Base-by-base conservation (phyloP, 192 early-diverging fungal genomes). In the Cladochytrium replicatum region DNA sequence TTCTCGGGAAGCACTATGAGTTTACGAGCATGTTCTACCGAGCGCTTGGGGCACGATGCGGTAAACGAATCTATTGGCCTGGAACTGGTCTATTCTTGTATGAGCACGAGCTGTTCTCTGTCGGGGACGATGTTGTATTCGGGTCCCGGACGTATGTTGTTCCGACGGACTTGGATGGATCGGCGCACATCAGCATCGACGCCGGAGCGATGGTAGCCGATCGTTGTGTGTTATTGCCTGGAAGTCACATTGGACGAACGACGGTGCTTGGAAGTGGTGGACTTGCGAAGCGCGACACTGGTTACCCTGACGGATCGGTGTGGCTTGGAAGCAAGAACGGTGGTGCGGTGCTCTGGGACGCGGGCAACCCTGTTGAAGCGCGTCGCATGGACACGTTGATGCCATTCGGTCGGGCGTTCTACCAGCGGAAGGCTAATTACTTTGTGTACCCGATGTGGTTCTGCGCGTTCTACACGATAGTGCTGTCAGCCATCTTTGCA, bases 321-420 rank as follows among this genome's bases (percentile, higher is more conserved):
- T 68, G 62, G 66, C 45, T 72, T 32, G 70, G 70, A 17, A 53
- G 50, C 41, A 39, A 44, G 28, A 50, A 43, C 30, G 70, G 70
- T 6, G 58, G 56, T 22, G 66, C 70, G 22, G 46, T 63, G 19
- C 45, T 52, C 9, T 59, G 46, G 49, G 58, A 61, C 24, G 51
- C 26, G 15, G 59, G 58, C 23, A 43, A 52, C 26, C 24, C 32
- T 17, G 55, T 34, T 32, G 23, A 15, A 25, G 30, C 9, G 15
- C 3, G 29, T 31, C 2, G 7, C 29, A 24, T 22, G 59, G 34
- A 55, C 22, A 65, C 70, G 8, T 17, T 54, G 39, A 57, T 55
- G 31, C 70, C 70, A 23, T 72, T 72, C 49, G 70, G 66, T 21
- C 51, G 49, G 38, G 66, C 70, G 4, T 72, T 72, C 44, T 72